Conservation (phyloP, 306 rosid species). For the Ormosia emarginata region DNA sequence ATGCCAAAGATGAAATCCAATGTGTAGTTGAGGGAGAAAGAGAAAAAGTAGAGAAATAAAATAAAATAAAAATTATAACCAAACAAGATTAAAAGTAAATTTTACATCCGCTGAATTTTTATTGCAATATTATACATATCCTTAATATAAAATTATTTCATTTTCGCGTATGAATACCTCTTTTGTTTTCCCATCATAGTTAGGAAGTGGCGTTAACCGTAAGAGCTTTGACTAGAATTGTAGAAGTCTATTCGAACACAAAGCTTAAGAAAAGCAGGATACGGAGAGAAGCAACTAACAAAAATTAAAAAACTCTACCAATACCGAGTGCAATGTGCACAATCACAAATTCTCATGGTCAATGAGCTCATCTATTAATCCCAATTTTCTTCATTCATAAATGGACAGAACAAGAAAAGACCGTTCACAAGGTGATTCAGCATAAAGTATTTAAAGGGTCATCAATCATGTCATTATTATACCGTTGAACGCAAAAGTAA, state of each 20-base stretch:
- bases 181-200: neutral
- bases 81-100: neutral
- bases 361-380: neutral
- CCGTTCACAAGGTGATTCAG: neutral
- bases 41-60: neutral
- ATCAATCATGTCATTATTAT: neutral
- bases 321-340: neutral
- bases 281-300: neutral
- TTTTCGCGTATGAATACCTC: neutral
- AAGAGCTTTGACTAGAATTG: neutral
- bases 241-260: neutral
- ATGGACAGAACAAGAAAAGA: neutral
- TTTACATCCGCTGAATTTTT: neutral
- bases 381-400: neutral
- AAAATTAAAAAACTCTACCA: neutral
- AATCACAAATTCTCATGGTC: neutral
- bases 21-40: neutral
- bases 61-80: neutral
- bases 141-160: neutral
- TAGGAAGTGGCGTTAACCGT: too few species aligned
- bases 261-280: neutral
- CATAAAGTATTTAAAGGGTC: neutral
- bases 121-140: neutral
- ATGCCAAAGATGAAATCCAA: constrained; percentile 1
- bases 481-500: neutral